A percentile compares a stretch with the other conserved stretches of the same genome.
phyloP scores from a whole-genome alignment of 2,329 filamentous ascomycete genomes.

The Phoma sp. region DNA sequence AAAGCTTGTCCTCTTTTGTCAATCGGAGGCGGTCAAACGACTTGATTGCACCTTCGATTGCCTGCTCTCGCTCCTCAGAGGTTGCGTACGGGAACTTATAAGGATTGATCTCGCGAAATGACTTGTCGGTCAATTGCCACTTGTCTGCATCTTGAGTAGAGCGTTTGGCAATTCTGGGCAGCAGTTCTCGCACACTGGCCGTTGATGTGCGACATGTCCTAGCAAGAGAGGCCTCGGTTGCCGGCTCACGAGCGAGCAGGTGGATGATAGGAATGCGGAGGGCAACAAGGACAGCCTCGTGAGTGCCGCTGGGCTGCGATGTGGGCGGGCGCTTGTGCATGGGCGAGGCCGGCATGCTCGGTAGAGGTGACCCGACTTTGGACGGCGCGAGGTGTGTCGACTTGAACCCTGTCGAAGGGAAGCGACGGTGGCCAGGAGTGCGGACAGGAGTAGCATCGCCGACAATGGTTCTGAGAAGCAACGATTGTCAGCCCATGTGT shows the following conservation, averaged over 20 bases:
- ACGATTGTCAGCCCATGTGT: constrained; percentile 38
- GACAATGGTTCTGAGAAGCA: constrained; percentile 45
- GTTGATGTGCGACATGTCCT: constrained; percentile 39
- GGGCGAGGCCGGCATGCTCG: constrained; percentile 47
- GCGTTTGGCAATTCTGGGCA: constrained; percentile 60
- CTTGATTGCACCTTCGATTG: constrained; percentile 67
- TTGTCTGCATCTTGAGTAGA: constrained; percentile 54
- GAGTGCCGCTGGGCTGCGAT: constrained; percentile 48
- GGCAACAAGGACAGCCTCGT: constrained; percentile 47
- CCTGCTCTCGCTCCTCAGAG: constrained; percentile 62
- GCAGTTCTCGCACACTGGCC: constrained; percentile 39
- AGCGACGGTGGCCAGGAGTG: constrained; percentile 45
- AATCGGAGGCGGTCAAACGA: constrained; percentile 68
- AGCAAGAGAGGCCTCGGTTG: constrained; percentile 40
- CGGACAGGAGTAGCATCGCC: constrained; percentile 41
- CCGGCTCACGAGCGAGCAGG: constrained; percentile 58
- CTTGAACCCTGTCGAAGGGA: constrained; percentile 46
- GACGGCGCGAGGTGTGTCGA: constrained; percentile 45
- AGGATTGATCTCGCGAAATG: constrained; percentile 67
- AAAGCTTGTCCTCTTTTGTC: constrained; percentile 65
- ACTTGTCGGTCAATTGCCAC: constrained; percentile 61
- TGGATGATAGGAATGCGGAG: constrained; percentile 55
- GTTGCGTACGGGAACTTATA: constrained; percentile 66
- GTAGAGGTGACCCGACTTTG: constrained; percentile 48
- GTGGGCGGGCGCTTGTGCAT: constrained; percentile 48